Evolutionary conservation across 2,329 filamentous ascomycete species (phyloP).

Genomic region (Gliomastix tumulicola): DNA sequence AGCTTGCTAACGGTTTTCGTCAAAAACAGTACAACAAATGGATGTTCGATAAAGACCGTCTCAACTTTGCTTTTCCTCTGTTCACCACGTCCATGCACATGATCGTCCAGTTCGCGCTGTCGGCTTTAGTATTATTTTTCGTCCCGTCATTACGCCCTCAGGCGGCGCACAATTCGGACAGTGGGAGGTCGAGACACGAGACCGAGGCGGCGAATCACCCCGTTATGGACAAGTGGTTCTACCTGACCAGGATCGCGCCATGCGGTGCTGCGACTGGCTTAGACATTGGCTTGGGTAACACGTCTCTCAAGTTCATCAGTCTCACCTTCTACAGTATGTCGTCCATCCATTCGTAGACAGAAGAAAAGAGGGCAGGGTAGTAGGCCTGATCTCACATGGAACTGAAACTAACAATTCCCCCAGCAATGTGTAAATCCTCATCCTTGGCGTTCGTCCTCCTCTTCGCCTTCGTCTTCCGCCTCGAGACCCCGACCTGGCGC

Average conservation of each 20-base stretch:
- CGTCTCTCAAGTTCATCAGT: constrained; percentile 90
- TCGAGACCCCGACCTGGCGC: constrained; percentile 81
- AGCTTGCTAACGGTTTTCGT: constrained; percentile 10
- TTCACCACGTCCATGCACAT: constrained; percentile 96
- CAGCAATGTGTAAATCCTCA: constrained; percentile 97
- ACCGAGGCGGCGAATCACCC: constrained; percentile 41
- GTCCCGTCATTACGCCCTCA: constrained; percentile 75
- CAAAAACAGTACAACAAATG: constrained; percentile 92
- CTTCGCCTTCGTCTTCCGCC: constrained; percentile 89
- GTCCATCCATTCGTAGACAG: too few species aligned
- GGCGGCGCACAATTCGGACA: constrained; percentile 33
- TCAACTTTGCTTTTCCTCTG: constrained; percentile 89
- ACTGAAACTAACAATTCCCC: constrained; percentile 12
- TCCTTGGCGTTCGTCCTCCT: constrained; percentile 90
- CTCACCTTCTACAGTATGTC: constrained; percentile 86
- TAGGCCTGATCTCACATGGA: background rate
- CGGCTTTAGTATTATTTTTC: constrained; percentile 71
- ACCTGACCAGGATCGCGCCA: constrained; percentile 83
- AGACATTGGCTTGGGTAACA: constrained; percentile 94
- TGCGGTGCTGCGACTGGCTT: constrained; percentile 90
- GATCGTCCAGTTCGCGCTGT: constrained; percentile 83
- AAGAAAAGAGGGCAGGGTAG: too few species aligned
- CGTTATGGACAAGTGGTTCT: constrained; percentile 86
- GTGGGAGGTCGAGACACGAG: constrained; percentile 43
- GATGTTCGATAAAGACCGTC: constrained; percentile 87